Conservation (phyloP, 768 basidiomycete genomes). For the Lactarius vividus region DNA sequence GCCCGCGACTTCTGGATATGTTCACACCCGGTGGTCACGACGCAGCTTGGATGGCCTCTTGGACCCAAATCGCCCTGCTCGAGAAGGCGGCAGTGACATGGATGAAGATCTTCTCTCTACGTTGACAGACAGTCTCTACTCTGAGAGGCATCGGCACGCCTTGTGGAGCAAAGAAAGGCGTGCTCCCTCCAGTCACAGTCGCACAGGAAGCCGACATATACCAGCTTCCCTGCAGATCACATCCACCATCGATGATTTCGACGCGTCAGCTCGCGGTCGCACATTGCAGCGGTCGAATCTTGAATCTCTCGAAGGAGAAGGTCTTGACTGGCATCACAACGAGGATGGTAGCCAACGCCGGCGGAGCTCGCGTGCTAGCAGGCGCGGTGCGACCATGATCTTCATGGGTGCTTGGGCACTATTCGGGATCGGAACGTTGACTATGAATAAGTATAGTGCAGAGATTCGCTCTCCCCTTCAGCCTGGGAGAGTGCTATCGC, state of each 20-base stretch:
- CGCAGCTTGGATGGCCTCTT: conserved; percentile 31
- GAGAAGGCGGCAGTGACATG: conserved; percentile 43
- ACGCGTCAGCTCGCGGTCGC: conserved; percentile 41
- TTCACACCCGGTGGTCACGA: conserved; percentile 36
- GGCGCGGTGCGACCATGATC: conserved; percentile 72
- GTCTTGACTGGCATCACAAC: conserved; percentile 9
- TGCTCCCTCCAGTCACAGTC: conserved; percentile 32
- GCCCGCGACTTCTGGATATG: conserved; percentile 13
- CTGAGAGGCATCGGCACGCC: conserved; percentile 62
- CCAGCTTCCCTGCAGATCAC: conserved; percentile 35
- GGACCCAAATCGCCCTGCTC: conserved; percentile 30
- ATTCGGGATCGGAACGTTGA: conserved; percentile 60
- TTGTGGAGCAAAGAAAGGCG: conserved; percentile 67
- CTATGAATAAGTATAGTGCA: conserved; percentile 34
- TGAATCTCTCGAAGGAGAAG: conserved; percentile 22
- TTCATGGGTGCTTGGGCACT: conserved; percentile 77
- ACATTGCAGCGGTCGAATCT: conserved; percentile 41
- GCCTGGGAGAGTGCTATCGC: conserved; percentile 50
- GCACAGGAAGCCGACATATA: conserved; percentile 35
- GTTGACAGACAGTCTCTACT: conserved; percentile 74
- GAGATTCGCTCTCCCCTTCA: conserved; percentile 33
- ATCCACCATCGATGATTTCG: conserved; percentile 15
- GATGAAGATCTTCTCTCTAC: conserved; percentile 54
- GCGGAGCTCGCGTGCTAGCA: conserved; percentile 57
- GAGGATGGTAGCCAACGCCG: conserved; percentile 28